Conservation (phyloP, 257 asterid species). For the Forsythia suspensa region DNA sequence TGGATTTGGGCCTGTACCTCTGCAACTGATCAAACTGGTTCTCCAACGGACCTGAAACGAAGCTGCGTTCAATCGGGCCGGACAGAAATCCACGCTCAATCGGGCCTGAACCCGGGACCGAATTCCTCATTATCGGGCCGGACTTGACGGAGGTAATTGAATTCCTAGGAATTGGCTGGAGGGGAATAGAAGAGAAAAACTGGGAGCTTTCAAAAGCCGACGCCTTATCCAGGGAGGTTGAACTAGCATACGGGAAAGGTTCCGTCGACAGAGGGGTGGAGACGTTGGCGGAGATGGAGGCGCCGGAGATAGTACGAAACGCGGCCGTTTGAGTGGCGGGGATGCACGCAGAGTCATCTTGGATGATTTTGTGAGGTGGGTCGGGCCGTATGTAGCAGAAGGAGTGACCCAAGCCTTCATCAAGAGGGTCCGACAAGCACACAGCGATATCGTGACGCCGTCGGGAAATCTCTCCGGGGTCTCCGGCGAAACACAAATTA, state of each 20-base stretch:
- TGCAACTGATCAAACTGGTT: constrained; percentile 68
- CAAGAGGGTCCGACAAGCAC: constrained; percentile 53
- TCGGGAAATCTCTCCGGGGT: constrained; percentile 79
- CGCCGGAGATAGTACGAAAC: constrained; percentile 86
- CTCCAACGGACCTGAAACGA: constrained; percentile 90
- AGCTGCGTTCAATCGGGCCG: constrained; percentile 91
- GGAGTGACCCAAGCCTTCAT: constrained; percentile 94
- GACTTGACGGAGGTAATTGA: constrained; percentile 41
- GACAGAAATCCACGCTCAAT: constrained; percentile 83
- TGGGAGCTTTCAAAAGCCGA: constrained; percentile 91
- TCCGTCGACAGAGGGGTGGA: constrained; percentile 77
- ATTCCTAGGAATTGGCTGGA: constrained; percentile 67
- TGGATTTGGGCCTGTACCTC: constrained; percentile 69
- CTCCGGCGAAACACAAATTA: constrained; percentile 72
- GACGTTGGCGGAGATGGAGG: constrained; percentile 91
- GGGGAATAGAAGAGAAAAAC: constrained; percentile 85
- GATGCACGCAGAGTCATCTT: constrained; percentile 42
- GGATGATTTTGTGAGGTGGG: constrained; percentile 38
- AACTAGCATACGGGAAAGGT: constrained; percentile 41
- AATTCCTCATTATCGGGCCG: constrained; percentile 61
- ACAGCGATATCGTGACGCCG: constrained; percentile 54
- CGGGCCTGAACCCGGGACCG: constrained; percentile 63
- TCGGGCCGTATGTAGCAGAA: constrained; percentile 86
- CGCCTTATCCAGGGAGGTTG: constrained; percentile 60
- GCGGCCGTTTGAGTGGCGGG: constrained; percentile 46